Percentiles rank a stretch among this genome's conserved stretches.
Evolutionary conservation across 805 yeast genomes (phyloP).

Genomic region (Wickerhamomyces sydowiorum): DNA sequence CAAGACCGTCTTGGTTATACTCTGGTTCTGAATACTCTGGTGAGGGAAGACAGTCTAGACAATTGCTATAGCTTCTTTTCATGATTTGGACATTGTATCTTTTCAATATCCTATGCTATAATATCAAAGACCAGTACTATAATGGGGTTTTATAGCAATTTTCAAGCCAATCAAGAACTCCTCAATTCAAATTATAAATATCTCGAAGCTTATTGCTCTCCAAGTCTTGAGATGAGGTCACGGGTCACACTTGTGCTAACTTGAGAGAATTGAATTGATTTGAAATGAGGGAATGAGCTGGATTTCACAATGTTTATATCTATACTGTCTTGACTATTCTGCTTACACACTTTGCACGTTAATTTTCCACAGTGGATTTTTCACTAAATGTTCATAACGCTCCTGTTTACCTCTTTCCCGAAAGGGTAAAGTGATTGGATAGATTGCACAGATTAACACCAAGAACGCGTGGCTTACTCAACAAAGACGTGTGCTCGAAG

Average conservation of each 20-base stretch:
- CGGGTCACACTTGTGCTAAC: no score
- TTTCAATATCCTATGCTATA: background rate
- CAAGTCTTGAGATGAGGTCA: background rate
- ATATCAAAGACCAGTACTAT: background rate
- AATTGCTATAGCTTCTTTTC: slow-evolving; percentile 7
- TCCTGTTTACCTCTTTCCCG: background rate
- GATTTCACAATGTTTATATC: no score
- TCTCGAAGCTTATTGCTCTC: background rate
- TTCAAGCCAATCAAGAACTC: background rate
- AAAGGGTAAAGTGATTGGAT: background rate
- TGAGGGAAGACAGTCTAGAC: slow-evolving; percentile 8
- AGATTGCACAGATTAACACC: no score
- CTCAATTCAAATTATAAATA: background rate
- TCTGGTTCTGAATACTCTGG: slow-evolving; percentile 10
- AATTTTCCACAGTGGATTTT: no score
- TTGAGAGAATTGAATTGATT: no score
- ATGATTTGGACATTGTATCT: background rate
- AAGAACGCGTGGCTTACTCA: no score
- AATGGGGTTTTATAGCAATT: background rate
- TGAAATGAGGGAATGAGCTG: no score
- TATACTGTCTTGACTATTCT: no score
- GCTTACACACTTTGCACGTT: no score
- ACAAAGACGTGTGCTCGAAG: no score
- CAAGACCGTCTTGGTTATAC: background rate
- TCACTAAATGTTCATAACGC: no score